Conservation (phyloP, 1,284 basidiomycete genomes). For the Pulveroboletus sp. region DNA sequence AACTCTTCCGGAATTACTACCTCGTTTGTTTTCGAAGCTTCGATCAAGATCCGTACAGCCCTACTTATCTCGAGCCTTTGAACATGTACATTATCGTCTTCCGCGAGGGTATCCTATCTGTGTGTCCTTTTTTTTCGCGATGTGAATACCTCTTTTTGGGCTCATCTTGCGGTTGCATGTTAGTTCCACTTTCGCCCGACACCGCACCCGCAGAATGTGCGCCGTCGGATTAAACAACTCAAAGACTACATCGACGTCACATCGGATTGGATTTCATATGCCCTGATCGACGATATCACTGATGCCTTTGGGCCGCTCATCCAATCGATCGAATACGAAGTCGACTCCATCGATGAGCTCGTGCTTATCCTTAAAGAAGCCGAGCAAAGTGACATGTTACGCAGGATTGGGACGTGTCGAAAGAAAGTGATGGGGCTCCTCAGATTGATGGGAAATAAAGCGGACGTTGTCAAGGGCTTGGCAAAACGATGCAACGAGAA, state of each 20-base stretch:
- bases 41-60: constrained; percentile 98
- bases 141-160: background rate
- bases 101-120: constrained; percentile 94
- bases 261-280: constrained; percentile 99
- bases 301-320: constrained; percentile 99
- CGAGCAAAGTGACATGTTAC: constrained; percentile 64
- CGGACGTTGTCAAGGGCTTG: constrained; percentile 98
- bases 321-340: constrained; percentile 98
- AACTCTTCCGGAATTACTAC: constrained; percentile 98
- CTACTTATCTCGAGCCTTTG: constrained; percentile 95
- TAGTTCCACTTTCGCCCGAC: constrained; percentile 98
- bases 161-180: background rate
- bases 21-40: constrained; percentile 99
- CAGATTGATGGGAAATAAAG: constrained; percentile 97
- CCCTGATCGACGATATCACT: constrained; percentile 99
- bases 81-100: constrained; percentile 99
- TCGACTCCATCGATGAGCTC: constrained; percentile 98
- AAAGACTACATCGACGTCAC: constrained; percentile 99
- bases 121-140: constrained; percentile 43
- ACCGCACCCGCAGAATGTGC: constrained; percentile 97
- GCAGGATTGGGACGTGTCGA: constrained; percentile 93
- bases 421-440: constrained; percentile 99
- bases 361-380: constrained; percentile 90
- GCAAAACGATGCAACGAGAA: constrained; percentile 99
- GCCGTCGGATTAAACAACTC: constrained; percentile 97